Conservation (phyloP, 176 grass and related monocot genomes). For the Hordeum vulgare region MorexV3_pseudomolecules_assembly NC_058523.1:88154047-88154546, state of each 20-base stretch:
- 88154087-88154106: conserved; percentile 52
- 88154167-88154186: conserved; percentile 65
- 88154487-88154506: conserved; percentile 8
- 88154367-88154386: conserved; percentile 68
- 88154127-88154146: conserved; percentile 61
- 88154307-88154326: conserved; percentile 67
- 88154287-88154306: conserved; percentile 86
- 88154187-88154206: conserved; percentile 76
- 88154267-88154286: conserved; percentile 76
- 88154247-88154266: conserved; percentile 74
- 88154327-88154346: conserved; percentile 80
- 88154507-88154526: conserved; percentile 34
- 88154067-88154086: conserved; percentile 41
- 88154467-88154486: background rate
- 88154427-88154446: background rate
- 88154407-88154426: conserved; percentile 36
- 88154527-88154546: background rate
- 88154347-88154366: conserved; percentile 63
- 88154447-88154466: background rate
- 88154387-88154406: conserved; percentile 80
- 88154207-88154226: conserved; percentile 72
- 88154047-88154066: conserved; percentile 63
- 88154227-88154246: conserved; percentile 78
- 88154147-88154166: conserved; percentile 20
- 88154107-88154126: conserved; percentile 36